phyloP scores from a whole-genome alignment of 2,329 filamentous ascomycete species.

The Aspergillus melleus region DNA sequence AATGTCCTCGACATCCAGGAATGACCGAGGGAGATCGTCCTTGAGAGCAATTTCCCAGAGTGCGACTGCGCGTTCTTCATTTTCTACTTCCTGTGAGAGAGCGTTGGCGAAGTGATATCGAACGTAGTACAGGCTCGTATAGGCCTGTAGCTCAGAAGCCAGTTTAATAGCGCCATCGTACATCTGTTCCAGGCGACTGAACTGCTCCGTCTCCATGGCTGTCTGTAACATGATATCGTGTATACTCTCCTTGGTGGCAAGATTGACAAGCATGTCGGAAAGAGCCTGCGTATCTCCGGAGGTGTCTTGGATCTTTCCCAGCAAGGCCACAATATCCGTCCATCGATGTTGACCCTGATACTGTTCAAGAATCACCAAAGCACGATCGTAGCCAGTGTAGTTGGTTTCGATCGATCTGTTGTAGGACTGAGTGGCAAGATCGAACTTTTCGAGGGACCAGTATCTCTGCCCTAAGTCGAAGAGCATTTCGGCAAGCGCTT shows the following conservation, averaged over 20 bases:
- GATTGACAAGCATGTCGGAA: conserved; percentile 12
- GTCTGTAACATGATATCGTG: conserved; percentile 15
- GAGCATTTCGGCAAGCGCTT: conserved; percentile 14
- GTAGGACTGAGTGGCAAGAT: conserved; percentile 12
- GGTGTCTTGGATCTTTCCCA: background rate
- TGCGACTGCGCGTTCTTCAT: conserved; percentile 14
- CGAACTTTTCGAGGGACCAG: conserved; percentile 11
- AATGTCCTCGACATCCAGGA: conserved; percentile 12
- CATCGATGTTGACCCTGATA: conserved; percentile 12
- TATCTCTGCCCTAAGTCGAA: conserved; percentile 17
- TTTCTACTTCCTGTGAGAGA: conserved; percentile 12
- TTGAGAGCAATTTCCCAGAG: conserved; percentile 18
- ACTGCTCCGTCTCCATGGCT: conserved; percentile 17
- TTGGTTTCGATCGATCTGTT: conserved; percentile 8
- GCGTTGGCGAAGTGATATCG: conserved; percentile 17
- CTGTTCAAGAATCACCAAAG: conserved; percentile 10
- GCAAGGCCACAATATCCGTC: conserved; percentile 9
- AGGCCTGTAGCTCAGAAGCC: conserved; percentile 5
- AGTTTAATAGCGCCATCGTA: conserved; percentile 21
- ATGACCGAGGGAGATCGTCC: conserved; percentile 17
- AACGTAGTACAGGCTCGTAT: conserved; percentile 12
- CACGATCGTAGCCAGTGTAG: conserved; percentile 11
- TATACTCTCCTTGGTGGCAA: conserved; percentile 13
- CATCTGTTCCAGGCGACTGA: conserved; percentile 18
- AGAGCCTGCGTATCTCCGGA: background rate